Conservation (phyloP, 441 rosid genomes). For the Mallotus japonicus region DNA sequence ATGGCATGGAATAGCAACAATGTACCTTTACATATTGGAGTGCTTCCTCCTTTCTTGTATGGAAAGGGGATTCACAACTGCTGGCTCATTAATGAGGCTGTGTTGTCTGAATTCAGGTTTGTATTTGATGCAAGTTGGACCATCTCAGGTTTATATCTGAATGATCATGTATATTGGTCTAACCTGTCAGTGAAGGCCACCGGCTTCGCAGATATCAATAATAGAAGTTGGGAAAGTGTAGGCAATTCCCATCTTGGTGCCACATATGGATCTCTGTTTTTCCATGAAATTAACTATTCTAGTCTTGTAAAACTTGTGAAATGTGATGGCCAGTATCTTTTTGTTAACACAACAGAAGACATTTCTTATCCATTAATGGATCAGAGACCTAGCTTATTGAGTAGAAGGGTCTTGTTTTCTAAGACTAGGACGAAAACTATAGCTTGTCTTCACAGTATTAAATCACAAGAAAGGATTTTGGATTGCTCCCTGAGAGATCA, state of each 20-base stretch:
- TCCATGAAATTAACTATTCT: constrained; percentile 41
- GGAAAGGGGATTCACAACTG: constrained; percentile 63
- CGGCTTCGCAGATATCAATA: constrained; percentile 23
- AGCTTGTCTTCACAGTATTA: constrained; percentile 44
- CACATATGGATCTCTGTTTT: constrained; percentile 60
- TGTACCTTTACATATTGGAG: constrained; percentile 62
- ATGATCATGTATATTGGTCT: constrained; percentile 30
- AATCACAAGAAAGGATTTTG: constrained; percentile 31
- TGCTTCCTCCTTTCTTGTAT: constrained; percentile 81
- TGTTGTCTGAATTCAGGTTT: constrained; percentile 58
- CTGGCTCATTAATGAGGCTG: constrained; percentile 74
- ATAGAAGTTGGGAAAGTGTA: constrained; percentile 69
- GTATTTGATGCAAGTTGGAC: constrained; percentile 79
- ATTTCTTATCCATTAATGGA: constrained; percentile 23
- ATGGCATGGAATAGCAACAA: constrained; percentile 77
- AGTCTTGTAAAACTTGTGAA: constrained; percentile 55
- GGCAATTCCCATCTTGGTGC: constrained; percentile 76
- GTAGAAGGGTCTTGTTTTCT: constrained; percentile 35
- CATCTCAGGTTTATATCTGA: constrained; percentile 49
- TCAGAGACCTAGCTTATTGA: constrained; percentile 31
- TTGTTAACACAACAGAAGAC: constrained; percentile 37
- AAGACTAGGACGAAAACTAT: constrained; percentile 40
- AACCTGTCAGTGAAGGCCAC: constrained; percentile 23
- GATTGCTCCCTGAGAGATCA: constrained; percentile 40
- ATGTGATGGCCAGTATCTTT: constrained; percentile 47